phyloP scores from a whole-genome alignment of 2,329 filamentous ascomycete genomes.

The Graphiopsis chlorocephala region DNA sequence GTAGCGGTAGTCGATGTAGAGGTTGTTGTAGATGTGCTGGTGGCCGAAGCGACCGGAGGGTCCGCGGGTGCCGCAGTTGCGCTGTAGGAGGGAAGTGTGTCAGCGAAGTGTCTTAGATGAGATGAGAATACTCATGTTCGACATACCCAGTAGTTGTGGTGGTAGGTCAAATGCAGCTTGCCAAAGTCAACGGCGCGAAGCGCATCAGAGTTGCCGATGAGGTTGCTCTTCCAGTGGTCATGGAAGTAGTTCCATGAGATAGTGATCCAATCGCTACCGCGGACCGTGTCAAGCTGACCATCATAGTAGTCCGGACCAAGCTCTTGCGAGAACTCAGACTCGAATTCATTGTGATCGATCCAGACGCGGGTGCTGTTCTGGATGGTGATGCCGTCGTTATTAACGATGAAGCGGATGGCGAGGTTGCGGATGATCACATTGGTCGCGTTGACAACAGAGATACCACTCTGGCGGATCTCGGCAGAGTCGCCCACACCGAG shows the following conservation, averaged over 20 bases:
- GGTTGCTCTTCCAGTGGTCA: constrained; percentile 47
- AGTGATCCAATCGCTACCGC: constrained; percentile 47
- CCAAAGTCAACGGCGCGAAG: constrained; percentile 44
- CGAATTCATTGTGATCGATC: constrained; percentile 51
- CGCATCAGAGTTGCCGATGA: constrained; percentile 42
- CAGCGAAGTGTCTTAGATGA: neutral
- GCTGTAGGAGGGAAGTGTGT: constrained; percentile 24
- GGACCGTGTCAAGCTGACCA: constrained; percentile 48
- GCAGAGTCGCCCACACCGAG: constrained; percentile 39
- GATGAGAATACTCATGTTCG: neutral
- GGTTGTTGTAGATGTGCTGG: constrained; percentile 51
- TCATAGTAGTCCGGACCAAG: constrained; percentile 32
- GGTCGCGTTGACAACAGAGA: constrained; percentile 36
- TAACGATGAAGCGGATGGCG: constrained; percentile 36
- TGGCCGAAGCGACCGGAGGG: constrained; percentile 51
- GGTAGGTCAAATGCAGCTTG: constrained; percentile 49
- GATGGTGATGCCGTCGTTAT: constrained; percentile 45
- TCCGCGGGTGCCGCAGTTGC: constrained; percentile 46
- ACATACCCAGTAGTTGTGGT: constrained; percentile 46
- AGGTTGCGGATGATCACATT: constrained; percentile 46
- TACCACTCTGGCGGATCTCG: constrained; percentile 38
- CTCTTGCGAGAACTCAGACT: constrained; percentile 38
- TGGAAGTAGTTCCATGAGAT: constrained; percentile 52
- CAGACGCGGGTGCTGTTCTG: constrained; percentile 48
- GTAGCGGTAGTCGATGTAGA: constrained; percentile 48